phyloP scores from a whole-genome alignment of 805 yeast genomes.

The Torulaspora maleeae region DNA sequence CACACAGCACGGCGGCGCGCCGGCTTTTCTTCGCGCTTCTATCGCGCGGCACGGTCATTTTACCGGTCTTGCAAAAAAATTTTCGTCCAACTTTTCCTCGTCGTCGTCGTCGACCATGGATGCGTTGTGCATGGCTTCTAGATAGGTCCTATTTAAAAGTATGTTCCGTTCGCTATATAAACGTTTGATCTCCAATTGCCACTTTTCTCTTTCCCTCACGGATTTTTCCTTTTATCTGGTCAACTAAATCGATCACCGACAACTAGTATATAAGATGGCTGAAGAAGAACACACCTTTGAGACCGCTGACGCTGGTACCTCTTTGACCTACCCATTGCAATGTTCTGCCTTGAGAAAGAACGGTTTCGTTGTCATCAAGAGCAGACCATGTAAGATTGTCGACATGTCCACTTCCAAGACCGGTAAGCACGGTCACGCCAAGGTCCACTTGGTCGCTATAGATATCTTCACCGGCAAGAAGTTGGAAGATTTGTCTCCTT shows the following conservation, averaged over 20 bases:
- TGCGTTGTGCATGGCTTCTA: no score
- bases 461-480: slow-evolving; percentile 99
- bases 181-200: no score
- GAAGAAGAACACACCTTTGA: slow-evolving; percentile 82
- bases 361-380: slow-evolving; percentile 98
- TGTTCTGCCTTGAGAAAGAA: slow-evolving; percentile 99
- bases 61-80: slow-evolving; percentile 1
- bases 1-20: background rate
- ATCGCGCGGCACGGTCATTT: background rate
- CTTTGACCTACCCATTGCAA: slow-evolving; percentile 97
- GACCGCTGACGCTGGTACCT: slow-evolving; percentile 98
- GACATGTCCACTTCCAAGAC: slow-evolving; percentile 99
- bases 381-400: slow-evolving; percentile 99
- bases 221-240: no score
- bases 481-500: slow-evolving; percentile 99
- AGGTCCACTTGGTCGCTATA: slow-evolving; percentile 98
- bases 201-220: no score
- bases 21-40: background rate
- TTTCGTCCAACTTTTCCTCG: slow-evolving; percentile 3
- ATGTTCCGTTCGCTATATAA: no score
- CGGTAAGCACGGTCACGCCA: slow-evolving; percentile 99
- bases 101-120: slow-evolving; percentile 2
- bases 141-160: no score
- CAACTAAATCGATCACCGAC: no score
- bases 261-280: slow-evolving; percentile 26